A percentile compares a stretch with the other conserved stretches of the same genome.
Conservation (phyloP, 2,329 filamentous ascomycete species). For the Diplocarpon rosae region DNA sequence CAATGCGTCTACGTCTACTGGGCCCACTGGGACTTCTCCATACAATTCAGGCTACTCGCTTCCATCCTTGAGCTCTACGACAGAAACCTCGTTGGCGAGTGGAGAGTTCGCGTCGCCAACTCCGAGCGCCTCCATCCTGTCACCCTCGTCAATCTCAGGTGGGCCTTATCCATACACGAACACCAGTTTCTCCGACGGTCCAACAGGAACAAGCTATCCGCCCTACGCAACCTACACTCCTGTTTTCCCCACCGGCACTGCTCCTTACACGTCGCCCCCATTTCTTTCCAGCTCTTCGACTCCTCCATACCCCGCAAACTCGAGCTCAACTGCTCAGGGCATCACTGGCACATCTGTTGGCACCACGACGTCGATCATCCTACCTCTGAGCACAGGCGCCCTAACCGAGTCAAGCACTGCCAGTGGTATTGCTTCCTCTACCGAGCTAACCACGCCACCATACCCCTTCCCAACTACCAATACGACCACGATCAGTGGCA, state of each 20-base stretch:
- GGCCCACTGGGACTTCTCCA: background rate
- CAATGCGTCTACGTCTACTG: background rate
- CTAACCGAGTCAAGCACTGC: background rate
- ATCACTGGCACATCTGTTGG: background rate
- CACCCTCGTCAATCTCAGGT: conserved; percentile 1
- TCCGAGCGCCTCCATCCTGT: background rate
- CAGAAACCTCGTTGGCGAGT: background rate
- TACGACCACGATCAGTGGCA: background rate
- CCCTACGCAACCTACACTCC: background rate
- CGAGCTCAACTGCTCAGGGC: background rate
- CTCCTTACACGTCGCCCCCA: background rate
- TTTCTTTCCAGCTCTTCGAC: background rate
- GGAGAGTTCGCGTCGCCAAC: background rate
- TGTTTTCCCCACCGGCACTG: conserved; percentile 4
- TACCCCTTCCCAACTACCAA: conserved; percentile 2
- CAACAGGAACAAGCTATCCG: background rate
- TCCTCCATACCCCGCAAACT: conserved; percentile 2
- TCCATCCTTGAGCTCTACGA: background rate
- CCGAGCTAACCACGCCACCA: background rate
- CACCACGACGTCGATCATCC: background rate
- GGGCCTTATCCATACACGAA: conserved; percentile 1
- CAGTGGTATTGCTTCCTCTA: conserved; percentile 1
- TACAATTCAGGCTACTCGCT: background rate
- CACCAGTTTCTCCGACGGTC: background rate
- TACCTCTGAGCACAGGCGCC: conserved; percentile 5